Base-by-base conservation (phyloP, 1,139 yeast species). In the Cylindricascospora bacillispora region DNA sequence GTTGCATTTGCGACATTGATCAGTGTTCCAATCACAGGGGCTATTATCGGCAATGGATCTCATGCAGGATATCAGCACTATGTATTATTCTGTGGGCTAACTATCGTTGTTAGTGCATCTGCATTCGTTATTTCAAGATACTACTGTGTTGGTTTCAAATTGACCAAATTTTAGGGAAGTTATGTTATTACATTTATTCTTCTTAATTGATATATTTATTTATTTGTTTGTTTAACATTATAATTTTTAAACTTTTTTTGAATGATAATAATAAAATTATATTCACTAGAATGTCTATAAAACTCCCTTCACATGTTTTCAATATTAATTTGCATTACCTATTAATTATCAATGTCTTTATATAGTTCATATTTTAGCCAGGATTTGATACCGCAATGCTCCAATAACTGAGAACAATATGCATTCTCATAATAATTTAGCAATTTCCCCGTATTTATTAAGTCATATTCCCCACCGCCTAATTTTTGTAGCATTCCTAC, bases 1-100 rank as follows among this genome's bases (percentile, higher is more conserved):
- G 73, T 74, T 26, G 67, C 80, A 6, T 68, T 75, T 43, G 70
- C 71, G 22, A 67, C 70, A 5, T 54, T 76, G 27, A 61, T 65
- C 0, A 64, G 70, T 1, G 56, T 67, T 36, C 76, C 76, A 17
- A 56, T 70, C 25, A 66, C 70, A 3, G 73, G 75, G 26, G 70
- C 69, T 4, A 60, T 68, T 25, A 60, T 62, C 33, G 58, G 59
- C 15, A 36, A 41, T 15, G 34, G 43, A 22, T 27, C 44, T 4
- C 22, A 25, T 3, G 33, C 32, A 5, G 36, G 35, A 5, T 47
- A 47, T 25, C 38, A 40, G 25, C 38, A 44, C 34, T 47, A 38
- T 28, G 39, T 44, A 12, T 39, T 47, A 5, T 47, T 41, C 35
- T 43, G 45, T 34, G 47, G 41, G 25, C 35, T 39, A 1, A 33